phyloP scores from a whole-genome alignment of 805 yeast species.

The Candida awuae region DNA sequence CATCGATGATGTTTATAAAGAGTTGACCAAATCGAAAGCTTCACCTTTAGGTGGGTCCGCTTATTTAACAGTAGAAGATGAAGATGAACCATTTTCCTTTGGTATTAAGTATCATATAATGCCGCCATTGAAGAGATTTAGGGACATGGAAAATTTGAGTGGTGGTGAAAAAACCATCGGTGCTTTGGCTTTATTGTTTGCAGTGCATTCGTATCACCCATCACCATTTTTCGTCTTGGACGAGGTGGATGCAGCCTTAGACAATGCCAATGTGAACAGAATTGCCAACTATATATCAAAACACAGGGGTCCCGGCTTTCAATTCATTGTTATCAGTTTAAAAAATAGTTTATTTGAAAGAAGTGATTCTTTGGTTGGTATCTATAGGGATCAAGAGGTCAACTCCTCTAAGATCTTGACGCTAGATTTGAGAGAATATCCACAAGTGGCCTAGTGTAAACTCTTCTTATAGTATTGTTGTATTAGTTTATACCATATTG shows the following conservation, averaged over 20 bases:
- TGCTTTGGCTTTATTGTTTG: slow-evolving; percentile 84
- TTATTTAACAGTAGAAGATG: slow-evolving; percentile 75
- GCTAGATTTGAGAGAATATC: slow-evolving; percentile 59
- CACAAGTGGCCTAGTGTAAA: slow-evolving; percentile 18
- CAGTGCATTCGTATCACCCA: slow-evolving; percentile 84
- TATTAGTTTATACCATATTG: no score
- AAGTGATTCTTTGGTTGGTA: slow-evolving; percentile 88
- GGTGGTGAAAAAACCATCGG: slow-evolving; percentile 98
- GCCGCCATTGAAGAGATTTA: slow-evolving; percentile 91
- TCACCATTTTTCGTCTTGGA: slow-evolving; percentile 94
- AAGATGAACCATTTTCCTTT: slow-evolving; percentile 76
- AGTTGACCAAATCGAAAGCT: slow-evolving; percentile 63
- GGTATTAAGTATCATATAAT: slow-evolving; percentile 90
- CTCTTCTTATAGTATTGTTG: no score
- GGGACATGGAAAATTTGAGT: slow-evolving; percentile 85
- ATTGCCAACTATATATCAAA: slow-evolving; percentile 79
- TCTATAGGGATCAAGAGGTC: slow-evolving; percentile 70
- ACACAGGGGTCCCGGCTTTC: slow-evolving; percentile 71
- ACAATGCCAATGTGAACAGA: slow-evolving; percentile 75
- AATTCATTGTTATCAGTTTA: slow-evolving; percentile 87
- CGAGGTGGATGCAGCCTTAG: slow-evolving; percentile 97
- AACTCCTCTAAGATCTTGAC: slow-evolving; percentile 71
- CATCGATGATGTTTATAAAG: slow-evolving; percentile 76
- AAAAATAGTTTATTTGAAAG: slow-evolving; percentile 81
- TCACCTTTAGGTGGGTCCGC: slow-evolving; percentile 93